Evolutionary conservation across 306 rosid species (phyloP), one percentile per base, ranked within the genome.

Genomic region (Trichosanthes cucumerina): DNA sequence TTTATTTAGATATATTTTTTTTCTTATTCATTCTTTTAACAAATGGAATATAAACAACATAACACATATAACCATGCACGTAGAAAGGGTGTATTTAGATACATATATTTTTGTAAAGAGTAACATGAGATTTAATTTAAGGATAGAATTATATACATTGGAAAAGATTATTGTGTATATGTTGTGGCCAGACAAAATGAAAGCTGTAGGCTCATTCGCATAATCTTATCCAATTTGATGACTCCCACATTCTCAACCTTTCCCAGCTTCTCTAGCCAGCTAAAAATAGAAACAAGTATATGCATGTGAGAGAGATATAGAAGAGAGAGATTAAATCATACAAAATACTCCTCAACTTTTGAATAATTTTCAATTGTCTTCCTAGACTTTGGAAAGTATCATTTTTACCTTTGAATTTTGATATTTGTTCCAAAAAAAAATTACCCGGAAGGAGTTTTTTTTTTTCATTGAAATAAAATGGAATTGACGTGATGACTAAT

Each of bases 261-360:
- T 47, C 78, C 90, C 82, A 56, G 86, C 90, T 83, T 87, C 82
- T 62, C 76, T 83, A 50, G 84, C 86, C 80, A 87, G 79, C 90
- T 87, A 33, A 41, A 39, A 56, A 38, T 49, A 14, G 54, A 39
- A 7, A 54, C 50, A 57, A 3, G 43, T 24, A 77, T 26, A 43
- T 7, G 15, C n/a, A 69, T 43, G 52, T 43, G 43, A 54, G 43
- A 59, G 9, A 44, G 0, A 50, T 1, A 72, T 12, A 57, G 19
- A n/a, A 53, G 59, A 53, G 23, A 18, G 14, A 13, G 12, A 18
- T 47, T 47, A 47, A 47, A 47, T 47, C 14, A 47, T 47, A 14
- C 6, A 47, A 14, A 15, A 12, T 47, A 47, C 53, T 28, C 5
- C 15, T 47, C 3, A 43, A 47, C 53, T 47, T 47, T 47, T 0